A percentile compares a stretch with the other conserved stretches of the same genome.
phyloP scores from a whole-genome alignment of 257 asterid genomes.

The Solanum clarkiae region DNA sequence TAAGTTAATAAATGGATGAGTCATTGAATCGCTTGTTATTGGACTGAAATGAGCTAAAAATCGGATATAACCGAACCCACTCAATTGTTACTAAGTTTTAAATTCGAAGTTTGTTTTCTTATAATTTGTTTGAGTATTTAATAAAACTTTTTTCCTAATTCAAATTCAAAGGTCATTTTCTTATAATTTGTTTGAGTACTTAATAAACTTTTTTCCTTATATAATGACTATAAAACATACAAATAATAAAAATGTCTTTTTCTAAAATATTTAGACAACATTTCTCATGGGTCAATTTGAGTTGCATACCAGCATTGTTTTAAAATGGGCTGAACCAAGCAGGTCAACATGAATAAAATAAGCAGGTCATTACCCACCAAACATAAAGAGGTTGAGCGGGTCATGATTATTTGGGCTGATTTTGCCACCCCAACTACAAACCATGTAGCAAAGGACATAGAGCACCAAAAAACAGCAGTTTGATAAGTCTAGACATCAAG shows the following conservation, averaged over 20 bases:
- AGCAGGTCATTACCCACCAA: not conserved
- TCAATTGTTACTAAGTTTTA: not conserved
- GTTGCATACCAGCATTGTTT: not conserved
- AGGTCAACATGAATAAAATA: not conserved
- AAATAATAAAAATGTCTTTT: not conserved
- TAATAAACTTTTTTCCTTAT: not conserved
- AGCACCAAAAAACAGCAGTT: not conserved
- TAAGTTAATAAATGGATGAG: not conserved
- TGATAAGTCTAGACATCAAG: not conserved
- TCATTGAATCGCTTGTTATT: not conserved
- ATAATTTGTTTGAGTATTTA: not conserved
- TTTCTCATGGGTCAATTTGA: not conserved
- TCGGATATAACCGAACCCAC: not conserved
- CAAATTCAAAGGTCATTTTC: not conserved
- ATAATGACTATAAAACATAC: not conserved
- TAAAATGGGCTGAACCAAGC: not conserved
- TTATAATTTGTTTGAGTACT: not conserved
- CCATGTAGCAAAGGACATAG: not conserved
- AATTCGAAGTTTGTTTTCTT: not conserved
- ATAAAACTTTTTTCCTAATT: not conserved
- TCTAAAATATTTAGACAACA: not conserved
- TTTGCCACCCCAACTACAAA: not conserved
- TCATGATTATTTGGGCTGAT: not conserved
- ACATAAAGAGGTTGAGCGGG: not conserved
- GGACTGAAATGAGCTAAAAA: not conserved